Conservation (phyloP, 257 asterid genomes). For the Solanum lycopersicoides region DNA sequence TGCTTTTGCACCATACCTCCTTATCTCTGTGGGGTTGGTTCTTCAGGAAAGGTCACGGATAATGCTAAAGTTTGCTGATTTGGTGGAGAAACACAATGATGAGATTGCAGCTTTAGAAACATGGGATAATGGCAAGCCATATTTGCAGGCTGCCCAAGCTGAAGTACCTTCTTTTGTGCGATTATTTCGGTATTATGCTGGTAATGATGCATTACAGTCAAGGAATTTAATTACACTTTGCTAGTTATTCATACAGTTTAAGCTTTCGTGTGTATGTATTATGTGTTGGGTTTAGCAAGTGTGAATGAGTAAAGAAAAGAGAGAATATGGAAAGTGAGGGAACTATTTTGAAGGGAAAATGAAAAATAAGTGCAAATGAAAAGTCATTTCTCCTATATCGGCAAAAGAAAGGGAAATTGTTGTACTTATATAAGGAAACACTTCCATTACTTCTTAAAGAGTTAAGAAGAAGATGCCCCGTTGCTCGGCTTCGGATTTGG, state of each 20-base stretch:
- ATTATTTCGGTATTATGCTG: slow-evolving; percentile 59
- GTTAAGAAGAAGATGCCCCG: too few species aligned
- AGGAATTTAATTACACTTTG: background rate
- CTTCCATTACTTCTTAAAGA: too few species aligned
- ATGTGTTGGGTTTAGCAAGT: too few species aligned
- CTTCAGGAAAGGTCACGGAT: slow-evolving; percentile 54
- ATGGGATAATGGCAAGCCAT: slow-evolving; percentile 75
- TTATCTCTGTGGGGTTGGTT: background rate
- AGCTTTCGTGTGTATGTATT: background rate
- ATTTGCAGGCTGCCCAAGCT: slow-evolving; percentile 44
- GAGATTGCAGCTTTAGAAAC: slow-evolving; percentile 75
- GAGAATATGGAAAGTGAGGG: too few species aligned
- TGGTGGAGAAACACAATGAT: slow-evolving; percentile 45
- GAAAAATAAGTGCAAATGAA: too few species aligned
- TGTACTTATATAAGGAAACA: too few species aligned
- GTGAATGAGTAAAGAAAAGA: too few species aligned
- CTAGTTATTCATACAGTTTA: background rate
- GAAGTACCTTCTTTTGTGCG: slow-evolving; percentile 53
- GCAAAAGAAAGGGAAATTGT: too few species aligned
- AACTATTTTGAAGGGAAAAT: too few species aligned
- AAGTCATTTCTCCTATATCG: too few species aligned
- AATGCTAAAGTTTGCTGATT: slow-evolving; percentile 53
- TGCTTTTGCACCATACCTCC: background rate
- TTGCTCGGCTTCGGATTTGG: too few species aligned
- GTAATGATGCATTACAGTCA: slow-evolving; percentile 11